Percentiles rank a stretch among this genome's conserved stretches.
Evolutionary conservation across 2,329 filamentous ascomycete genomes (phyloP).

Genomic region (Verticillium tricorpus): DNA sequence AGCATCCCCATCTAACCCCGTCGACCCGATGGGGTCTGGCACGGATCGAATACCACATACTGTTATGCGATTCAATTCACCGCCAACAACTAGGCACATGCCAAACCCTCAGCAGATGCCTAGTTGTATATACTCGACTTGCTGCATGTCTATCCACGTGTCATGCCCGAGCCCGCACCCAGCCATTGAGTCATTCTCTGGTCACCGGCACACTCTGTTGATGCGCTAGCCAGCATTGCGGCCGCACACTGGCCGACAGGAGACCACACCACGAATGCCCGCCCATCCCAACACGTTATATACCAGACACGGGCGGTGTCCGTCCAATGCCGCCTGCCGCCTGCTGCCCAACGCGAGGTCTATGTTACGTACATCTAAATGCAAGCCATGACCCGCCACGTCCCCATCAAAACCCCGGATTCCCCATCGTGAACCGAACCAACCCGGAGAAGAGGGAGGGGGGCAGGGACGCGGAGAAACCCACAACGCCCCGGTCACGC

Average conservation of each 20-base stretch:
- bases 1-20: neutral
- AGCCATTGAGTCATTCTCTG: neutral
- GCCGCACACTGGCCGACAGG: neutral
- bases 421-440: neutral
- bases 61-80: neutral
- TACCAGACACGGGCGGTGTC: neutral
- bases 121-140: neutral
- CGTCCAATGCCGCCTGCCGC: neutral
- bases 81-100: neutral
- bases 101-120: neutral
- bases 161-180: neutral
- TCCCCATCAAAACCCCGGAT: neutral
- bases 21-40: neutral
- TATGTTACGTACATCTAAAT: neutral
- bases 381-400: neutral
- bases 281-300: neutral
- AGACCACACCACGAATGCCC: neutral
- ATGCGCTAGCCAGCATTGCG: neutral
- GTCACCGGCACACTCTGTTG: neutral
- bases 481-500: conserved; percentile 21
- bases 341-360: neutral
- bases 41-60: neutral
- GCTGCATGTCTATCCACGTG: neutral
- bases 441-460: neutral
- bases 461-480: neutral